phyloP scores from a whole-genome alignment of 148 eudicot species.

The Bassia scoparia region DNA sequence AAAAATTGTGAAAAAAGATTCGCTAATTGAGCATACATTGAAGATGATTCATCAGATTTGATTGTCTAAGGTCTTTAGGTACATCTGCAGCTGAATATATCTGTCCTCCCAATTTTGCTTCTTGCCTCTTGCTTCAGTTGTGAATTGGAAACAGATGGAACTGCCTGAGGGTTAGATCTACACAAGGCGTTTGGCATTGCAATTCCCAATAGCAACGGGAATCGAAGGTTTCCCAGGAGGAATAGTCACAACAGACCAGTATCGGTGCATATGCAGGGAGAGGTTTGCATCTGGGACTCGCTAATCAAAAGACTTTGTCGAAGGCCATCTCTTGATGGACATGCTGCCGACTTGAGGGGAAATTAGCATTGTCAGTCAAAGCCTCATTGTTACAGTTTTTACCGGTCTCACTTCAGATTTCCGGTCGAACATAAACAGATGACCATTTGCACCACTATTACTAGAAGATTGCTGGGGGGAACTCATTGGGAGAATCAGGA shows the following conservation, averaged over 20 bases:
- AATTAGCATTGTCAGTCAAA: conserved; percentile 29
- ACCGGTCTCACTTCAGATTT: conserved; percentile 57
- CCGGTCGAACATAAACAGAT: conserved; percentile 78
- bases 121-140: conserved; percentile 34
- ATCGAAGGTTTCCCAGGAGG: conserved; percentile 47
- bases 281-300: conserved; percentile 32
- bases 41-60: conserved; percentile 62
- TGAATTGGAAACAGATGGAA: conserved; percentile 26
- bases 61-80: conserved; percentile 58
- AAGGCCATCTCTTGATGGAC: conserved; percentile 32
- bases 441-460: conserved; percentile 48
- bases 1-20: background rate
- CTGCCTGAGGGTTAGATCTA: conserved; percentile 28
- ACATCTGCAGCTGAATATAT: conserved; percentile 57
- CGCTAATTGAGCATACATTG: conserved; percentile 50
- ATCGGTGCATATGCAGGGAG: conserved; percentile 37
- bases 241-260: conserved; percentile 35
- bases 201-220: conserved; percentile 37
- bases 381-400: conserved; percentile 41
- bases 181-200: conserved; percentile 25
- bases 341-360: conserved; percentile 31
- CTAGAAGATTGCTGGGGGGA: conserved; percentile 41
- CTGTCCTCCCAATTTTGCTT: conserved; percentile 73
- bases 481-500: conserved; percentile 34
- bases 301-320: conserved; percentile 30